A percentile compares a stretch with the other conserved stretches of the same genome.
These are phyloP conservation scores for Porphyridium purpureum DNA, from an alignment of 23 red algal species.

Conservation along the genomic window DNA sequence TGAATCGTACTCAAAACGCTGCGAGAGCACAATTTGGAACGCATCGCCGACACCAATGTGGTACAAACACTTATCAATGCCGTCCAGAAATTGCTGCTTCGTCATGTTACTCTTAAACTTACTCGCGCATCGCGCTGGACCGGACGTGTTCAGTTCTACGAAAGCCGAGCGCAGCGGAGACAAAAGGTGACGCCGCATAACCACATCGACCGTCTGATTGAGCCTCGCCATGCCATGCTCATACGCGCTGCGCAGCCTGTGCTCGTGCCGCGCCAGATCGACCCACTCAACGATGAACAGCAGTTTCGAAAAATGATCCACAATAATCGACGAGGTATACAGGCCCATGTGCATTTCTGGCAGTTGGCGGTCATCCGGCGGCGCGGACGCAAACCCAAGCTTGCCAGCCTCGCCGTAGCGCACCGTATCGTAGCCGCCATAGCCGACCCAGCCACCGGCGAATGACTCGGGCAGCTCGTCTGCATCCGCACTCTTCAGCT, in stretches of 20 bases:
- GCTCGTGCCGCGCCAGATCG: conserved; percentile 7
- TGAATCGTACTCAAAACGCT: conserved; percentile 86
- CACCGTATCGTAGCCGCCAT: conserved; percentile 93
- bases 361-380: conserved; percentile 65
- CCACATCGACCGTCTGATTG: conserved; percentile 9
- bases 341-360: conserved; percentile 79
- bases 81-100: conserved; percentile 71
- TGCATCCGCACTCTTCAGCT: conserved; percentile 13
- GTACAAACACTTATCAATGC: conserved; percentile 38
- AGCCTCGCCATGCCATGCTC: conserved; percentile 1
- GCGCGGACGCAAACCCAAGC: conserved; percentile 61
- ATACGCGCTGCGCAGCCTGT: conserved; percentile 8
- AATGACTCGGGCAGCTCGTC: conserved; percentile 41
- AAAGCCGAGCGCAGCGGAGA: conserved; percentile 16
- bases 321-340: conserved; percentile 58
- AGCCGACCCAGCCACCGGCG: conserved; percentile 93
- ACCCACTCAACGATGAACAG: conserved; percentile 74
- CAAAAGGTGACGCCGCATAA: conserved; percentile 10
- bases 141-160: conserved; percentile 50
- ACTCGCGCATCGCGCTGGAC: conserved; percentile 4
- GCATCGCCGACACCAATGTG: conserved; percentile 79
- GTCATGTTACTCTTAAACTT: conserved; percentile 68
- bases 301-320: conserved; percentile 80
- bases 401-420: conserved; percentile 80
- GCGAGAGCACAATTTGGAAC: conserved; percentile 91